Percentiles rank a stretch among this genome's conserved stretches.
Conservation (phyloP, 352 stramenopile genomes). For the Pythium vanterpoolii region DNA sequence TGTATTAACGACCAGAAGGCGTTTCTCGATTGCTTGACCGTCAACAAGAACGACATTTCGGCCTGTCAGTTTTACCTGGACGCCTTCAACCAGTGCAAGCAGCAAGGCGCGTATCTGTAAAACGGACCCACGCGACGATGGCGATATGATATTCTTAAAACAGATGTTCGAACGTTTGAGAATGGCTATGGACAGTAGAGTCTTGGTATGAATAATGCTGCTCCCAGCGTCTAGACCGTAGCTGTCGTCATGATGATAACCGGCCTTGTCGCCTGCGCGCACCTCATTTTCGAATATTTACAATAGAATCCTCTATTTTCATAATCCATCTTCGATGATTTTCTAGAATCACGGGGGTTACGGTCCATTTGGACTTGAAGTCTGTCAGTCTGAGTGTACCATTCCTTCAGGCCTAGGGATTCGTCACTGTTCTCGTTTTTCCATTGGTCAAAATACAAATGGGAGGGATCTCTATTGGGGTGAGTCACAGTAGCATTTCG, state of each 20-base stretch:
- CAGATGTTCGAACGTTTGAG: neutral
- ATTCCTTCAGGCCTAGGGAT: neutral
- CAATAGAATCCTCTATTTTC: slow-evolving; percentile 4
- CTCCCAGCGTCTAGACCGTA: too few relatives aligned
- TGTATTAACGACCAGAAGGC: slow-evolving; percentile 70
- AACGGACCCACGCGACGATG: neutral
- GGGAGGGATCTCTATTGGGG: neutral
- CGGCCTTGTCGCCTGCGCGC: too few relatives aligned
- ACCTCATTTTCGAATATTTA: neutral
- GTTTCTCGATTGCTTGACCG: slow-evolving; percentile 78
- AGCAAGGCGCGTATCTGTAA: slow-evolving; percentile 62
- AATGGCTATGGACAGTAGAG: too few relatives aligned
- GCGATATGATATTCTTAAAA: neutral
- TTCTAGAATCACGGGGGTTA: neutral
- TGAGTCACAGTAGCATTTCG: neutral
- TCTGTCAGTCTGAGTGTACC: neutral
- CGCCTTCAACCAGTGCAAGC: slow-evolving; percentile 79
- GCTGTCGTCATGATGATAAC: too few relatives aligned
- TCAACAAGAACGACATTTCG: slow-evolving; percentile 73
- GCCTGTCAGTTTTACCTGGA: slow-evolving; percentile 87
- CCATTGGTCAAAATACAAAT: slow-evolving; percentile 6
- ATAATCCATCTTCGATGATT: neutral
- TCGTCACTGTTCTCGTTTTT: neutral
- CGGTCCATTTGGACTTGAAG: slow-evolving; percentile 27
- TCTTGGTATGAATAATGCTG: too few relatives aligned